These are phyloP conservation scores for Juglanconis oblonga DNA, from an alignment of 2,329 filamentous ascomycete species.

Conservation along the genomic window DNA sequence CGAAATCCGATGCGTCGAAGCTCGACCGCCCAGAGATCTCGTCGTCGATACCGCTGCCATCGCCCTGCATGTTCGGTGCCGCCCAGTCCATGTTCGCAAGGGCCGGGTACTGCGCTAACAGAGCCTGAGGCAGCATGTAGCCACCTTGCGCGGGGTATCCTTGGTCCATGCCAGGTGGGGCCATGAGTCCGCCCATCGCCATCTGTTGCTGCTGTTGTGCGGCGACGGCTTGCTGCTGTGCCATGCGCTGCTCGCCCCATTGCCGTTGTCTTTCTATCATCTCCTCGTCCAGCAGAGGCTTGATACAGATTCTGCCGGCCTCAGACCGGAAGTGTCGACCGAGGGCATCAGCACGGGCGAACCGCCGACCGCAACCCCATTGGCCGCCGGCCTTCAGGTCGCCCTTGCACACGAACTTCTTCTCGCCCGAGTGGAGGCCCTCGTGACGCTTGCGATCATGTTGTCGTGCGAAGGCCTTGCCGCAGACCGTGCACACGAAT, in stretches of 20 bases:
- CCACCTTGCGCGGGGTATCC: conserved; percentile 53
- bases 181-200: conserved; percentile 52
- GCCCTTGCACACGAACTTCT: conserved; percentile 96
- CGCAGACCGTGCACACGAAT: conserved; percentile 95
- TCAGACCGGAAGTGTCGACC: conserved; percentile 94
- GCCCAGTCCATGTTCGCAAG: conserved; percentile 89
- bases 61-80: conserved; percentile 59
- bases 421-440: conserved; percentile 92
- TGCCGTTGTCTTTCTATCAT: conserved; percentile 74
- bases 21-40: conserved; percentile 76
- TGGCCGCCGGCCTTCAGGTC: conserved; percentile 77
- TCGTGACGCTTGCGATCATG: conserved; percentile 98
- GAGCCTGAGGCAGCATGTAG: conserved; percentile 77
- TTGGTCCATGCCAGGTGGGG: conserved; percentile 56
- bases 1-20: conserved; percentile 73
- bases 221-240: conserved; percentile 41
- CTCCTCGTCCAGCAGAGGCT: conserved; percentile 94
- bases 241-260: conserved; percentile 69
- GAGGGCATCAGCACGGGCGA: conserved; percentile 91
- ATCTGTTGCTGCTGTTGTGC: conserved; percentile 51
- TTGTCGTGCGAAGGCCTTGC: conserved; percentile 95
- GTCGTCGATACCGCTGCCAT: conserved; percentile 70
- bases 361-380: conserved; percentile 92
- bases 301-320: conserved; percentile 93
- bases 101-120: conserved; percentile 89